Conservation (phyloP, 768 basidiomycete genomes). For the Suillus lakei region DNA sequence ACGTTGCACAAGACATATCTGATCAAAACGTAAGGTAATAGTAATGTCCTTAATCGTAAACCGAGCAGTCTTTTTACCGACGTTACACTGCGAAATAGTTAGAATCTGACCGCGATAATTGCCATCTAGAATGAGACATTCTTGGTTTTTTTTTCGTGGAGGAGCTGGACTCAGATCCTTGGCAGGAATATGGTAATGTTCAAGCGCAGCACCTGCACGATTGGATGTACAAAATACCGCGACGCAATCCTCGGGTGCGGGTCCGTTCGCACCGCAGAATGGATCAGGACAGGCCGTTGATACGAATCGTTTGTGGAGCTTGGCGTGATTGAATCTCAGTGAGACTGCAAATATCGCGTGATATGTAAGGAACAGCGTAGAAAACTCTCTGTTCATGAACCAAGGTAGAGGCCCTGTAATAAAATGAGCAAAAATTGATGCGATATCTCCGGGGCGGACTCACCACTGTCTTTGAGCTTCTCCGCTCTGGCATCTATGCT, state of each 20-base stretch:
- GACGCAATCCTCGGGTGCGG: neutral
- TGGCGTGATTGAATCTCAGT: too few species aligned
- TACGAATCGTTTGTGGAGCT: too few species aligned
- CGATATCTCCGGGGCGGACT: neutral
- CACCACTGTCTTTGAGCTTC: neutral
- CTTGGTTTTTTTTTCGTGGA: neutral
- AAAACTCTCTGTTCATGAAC: neutral
- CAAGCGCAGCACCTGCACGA: neutral
- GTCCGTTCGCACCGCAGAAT: neutral
- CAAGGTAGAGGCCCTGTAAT: neutral
- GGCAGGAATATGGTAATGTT: neutral
- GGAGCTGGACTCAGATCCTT: constrained; percentile 1
- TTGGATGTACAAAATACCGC: neutral
- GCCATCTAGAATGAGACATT: neutral
- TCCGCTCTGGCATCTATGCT: neutral
- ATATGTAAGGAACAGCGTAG: neutral
- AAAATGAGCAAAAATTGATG: neutral
- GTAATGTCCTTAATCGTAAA: neutral
- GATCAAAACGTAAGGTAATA: neutral
- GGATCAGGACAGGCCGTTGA: neutral
- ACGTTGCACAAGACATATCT: neutral
- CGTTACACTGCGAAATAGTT: neutral
- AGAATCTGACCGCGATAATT: neutral
- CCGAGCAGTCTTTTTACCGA: neutral
- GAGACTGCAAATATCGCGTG: too few species aligned